phyloP scores from a whole-genome alignment of 2,329 filamentous ascomycete species.

The Setomelanomma holmii region DNA sequence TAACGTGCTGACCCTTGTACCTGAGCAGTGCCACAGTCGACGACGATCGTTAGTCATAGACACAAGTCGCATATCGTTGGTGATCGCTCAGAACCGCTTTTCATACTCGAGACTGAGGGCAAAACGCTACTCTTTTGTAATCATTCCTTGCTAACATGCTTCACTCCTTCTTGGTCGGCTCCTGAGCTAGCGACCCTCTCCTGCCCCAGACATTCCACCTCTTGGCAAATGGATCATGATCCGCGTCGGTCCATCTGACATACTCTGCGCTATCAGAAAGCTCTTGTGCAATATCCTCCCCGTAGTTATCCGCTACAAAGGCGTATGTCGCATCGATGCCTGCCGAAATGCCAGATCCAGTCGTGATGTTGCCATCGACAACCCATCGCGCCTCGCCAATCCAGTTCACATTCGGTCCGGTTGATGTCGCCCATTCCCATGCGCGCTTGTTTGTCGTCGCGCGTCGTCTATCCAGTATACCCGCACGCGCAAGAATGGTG shows the following conservation, averaged over 20 bases:
- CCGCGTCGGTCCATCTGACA: constrained; percentile 57
- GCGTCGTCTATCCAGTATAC: constrained; percentile 63
- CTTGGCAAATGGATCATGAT: constrained; percentile 62
- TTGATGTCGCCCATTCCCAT: constrained; percentile 51
- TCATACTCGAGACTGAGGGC: no score
- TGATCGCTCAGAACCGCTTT: no score
- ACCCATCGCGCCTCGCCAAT: constrained; percentile 61
- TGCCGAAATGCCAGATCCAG: constrained; percentile 67
- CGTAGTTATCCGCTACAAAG: constrained; percentile 61
- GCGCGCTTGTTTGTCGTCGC: constrained; percentile 71
- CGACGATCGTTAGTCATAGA: no score
- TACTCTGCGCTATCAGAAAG: constrained; percentile 64
- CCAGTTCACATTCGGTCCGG: constrained; percentile 63
- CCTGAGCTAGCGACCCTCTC: neutral
- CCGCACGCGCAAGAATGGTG: constrained; percentile 62
- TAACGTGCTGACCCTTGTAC: no score
- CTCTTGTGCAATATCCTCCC: constrained; percentile 56
- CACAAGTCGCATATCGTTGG: no score
- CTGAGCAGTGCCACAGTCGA: no score
- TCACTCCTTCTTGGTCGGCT: neutral
- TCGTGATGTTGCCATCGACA: constrained; percentile 69
- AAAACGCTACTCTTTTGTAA: no score
- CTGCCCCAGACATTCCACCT: constrained; percentile 21
- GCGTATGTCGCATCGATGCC: constrained; percentile 67
- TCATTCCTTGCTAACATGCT: no score